Conservation (phyloP, 2,329 filamentous ascomycete genomes). For the Ophiostoma triangulosporum region DNA sequence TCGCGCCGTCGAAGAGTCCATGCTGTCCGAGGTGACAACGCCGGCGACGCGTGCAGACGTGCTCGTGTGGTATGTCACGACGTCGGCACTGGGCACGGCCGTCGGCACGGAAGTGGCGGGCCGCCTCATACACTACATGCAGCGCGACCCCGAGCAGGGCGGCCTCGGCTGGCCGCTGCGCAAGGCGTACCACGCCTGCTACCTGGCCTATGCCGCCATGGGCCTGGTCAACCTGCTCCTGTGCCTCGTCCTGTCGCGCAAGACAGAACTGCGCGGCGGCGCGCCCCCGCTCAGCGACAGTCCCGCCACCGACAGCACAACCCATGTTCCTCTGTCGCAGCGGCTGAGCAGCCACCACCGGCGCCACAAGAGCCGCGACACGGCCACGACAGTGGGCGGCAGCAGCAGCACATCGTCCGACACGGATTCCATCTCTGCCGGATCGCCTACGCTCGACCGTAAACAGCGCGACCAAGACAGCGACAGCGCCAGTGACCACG, state of each 20-base stretch:
- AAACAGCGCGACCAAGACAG: background rate
- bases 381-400: background rate
- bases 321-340: conserved; percentile 8
- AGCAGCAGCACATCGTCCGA: background rate
- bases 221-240: conserved; percentile 36
- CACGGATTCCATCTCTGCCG: background rate
- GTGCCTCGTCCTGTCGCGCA: conserved; percentile 31
- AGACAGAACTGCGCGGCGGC: conserved; percentile 32
- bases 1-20: conserved; percentile 52
- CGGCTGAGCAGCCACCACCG: background rate
- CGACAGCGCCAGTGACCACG: background rate
- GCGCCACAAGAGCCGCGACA: background rate
- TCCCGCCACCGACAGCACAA: conserved; percentile 4
- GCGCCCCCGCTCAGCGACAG: conserved; percentile 15
- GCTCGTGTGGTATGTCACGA: conserved; percentile 52
- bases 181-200: conserved; percentile 42
- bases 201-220: conserved; percentile 44
- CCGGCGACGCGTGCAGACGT: conserved; percentile 44
- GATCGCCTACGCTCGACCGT: background rate
- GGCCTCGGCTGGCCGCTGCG: conserved; percentile 34
- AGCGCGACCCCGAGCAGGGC: conserved; percentile 17
- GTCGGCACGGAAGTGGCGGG: conserved; percentile 40
- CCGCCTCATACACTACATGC: conserved; percentile 34
- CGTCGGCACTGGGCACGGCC: conserved; percentile 40
- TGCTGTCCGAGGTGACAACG: conserved; percentile 45